Evolutionary conservation across 768 basidiomycete species (phyloP).

Genomic region (Pleurotus citrinopileatus): DNA sequence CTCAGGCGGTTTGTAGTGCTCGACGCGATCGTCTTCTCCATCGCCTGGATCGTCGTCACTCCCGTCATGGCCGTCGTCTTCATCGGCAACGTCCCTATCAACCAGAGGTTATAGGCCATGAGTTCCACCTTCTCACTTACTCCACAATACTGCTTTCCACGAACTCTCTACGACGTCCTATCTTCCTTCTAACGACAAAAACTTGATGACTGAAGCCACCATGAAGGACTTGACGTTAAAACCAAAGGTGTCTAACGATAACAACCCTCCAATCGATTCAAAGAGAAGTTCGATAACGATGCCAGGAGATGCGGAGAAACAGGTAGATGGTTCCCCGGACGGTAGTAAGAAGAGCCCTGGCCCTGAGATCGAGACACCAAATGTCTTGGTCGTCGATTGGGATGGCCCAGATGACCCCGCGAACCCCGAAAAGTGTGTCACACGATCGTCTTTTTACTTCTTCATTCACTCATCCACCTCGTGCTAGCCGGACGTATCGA

Average conservation of each 20-base stretch:
- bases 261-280: neutral
- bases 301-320: neutral
- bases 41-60: too few species aligned
- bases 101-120: neutral
- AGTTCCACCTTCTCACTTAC: neutral
- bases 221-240: neutral
- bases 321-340: neutral
- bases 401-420: slow-evolving; percentile 56
- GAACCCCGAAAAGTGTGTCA: slow-evolving; percentile 63
- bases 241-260: neutral
- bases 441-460: slow-evolving; percentile 20
- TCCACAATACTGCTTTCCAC: neutral
- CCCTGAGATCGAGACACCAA: too few species aligned
- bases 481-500: slow-evolving; percentile 49
- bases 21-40: too few species aligned
- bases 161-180: neutral
- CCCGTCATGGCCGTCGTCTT: too few species aligned
- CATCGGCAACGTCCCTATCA: too few species aligned
- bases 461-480: neutral
- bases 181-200: neutral
- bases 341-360: neutral
- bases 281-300: neutral
- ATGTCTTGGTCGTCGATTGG: slow-evolving; percentile 52
- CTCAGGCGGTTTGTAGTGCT: too few species aligned
- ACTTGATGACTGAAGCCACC: neutral